Evolutionary conservation across 116 monocot species (phyloP).

Genomic region (Cymodocea nodosa): DNA sequence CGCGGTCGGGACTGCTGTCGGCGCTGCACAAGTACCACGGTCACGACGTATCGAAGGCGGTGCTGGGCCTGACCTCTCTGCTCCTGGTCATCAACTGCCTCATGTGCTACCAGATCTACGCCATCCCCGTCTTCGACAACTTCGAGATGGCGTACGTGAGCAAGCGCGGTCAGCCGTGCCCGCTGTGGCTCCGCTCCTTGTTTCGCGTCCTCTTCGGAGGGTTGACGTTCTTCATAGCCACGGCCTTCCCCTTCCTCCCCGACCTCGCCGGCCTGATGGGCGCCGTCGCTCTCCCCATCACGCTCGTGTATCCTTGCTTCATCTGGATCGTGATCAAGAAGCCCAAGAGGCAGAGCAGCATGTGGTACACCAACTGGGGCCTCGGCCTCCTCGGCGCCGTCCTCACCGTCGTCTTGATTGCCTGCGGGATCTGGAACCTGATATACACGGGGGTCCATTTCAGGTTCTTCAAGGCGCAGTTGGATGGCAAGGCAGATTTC

Average conservation of each 20-base stretch:
- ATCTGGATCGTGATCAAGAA: slow-evolving; percentile 83
- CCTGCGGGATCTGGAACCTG: slow-evolving; percentile 51
- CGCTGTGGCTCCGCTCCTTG: slow-evolving; percentile 45
- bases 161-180: slow-evolving; percentile 65
- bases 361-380: slow-evolving; percentile 65
- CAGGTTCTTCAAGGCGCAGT: slow-evolving; percentile 66
- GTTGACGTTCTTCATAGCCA: slow-evolving; percentile 35
- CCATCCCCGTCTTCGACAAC: slow-evolving; percentile 71
- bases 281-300: slow-evolving; percentile 64
- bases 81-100: slow-evolving; percentile 76
- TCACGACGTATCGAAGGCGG: slow-evolving; percentile 24
- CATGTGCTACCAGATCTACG: slow-evolving; percentile 73
- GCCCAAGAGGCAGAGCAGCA: slow-evolving; percentile 33
- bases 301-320: slow-evolving; percentile 74
- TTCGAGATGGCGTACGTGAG: slow-evolving; percentile 59
- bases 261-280: slow-evolving; percentile 55
- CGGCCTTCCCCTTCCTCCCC: slow-evolving; percentile 75
- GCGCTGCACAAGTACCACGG: slow-evolving; percentile 61
- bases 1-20: slow-evolving; percentile 41
- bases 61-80: slow-evolving; percentile 44
- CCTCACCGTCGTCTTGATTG: slow-evolving; percentile 42
- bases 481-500: not conserved
- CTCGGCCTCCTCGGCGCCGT: slow-evolving; percentile 54
- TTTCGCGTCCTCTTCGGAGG: slow-evolving; percentile 46
- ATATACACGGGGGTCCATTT: slow-evolving; percentile 41